These are phyloP conservation scores for Calonectria multiphialidica DNA, from an alignment of 2,329 filamentous ascomycete genomes.

Conservation along the genomic window DNA sequence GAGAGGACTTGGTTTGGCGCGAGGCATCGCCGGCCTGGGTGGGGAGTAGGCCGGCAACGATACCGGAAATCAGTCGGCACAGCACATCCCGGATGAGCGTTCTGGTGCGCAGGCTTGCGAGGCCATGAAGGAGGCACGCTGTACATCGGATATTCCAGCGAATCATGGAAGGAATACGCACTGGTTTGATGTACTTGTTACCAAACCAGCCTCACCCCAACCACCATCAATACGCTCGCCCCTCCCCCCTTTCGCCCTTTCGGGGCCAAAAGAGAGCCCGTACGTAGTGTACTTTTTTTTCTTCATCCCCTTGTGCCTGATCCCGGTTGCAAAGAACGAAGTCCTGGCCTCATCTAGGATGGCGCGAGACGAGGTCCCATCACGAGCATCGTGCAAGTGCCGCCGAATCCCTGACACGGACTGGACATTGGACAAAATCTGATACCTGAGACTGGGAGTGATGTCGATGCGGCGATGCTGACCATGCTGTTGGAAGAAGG, in stretches of 20 bases:
- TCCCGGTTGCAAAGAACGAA: constrained; percentile 39
- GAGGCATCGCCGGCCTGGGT: constrained; percentile 42
- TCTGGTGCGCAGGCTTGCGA: constrained; percentile 7
- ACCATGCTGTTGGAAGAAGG: constrained; percentile 26
- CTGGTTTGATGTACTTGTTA: constrained; percentile 39
- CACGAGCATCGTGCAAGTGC: constrained; percentile 41
- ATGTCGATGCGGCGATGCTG: constrained; percentile 25
- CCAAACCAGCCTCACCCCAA: constrained; percentile 39
- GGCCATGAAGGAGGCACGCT: constrained; percentile 1
- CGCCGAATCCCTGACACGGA: constrained; percentile 30
- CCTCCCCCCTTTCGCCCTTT: constrained; percentile 27
- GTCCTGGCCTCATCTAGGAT: constrained; percentile 38
- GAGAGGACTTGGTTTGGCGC: constrained; percentile 43
- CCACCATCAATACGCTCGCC: constrained; percentile 37
- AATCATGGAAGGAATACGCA: constrained; percentile 18
- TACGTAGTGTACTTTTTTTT: constrained; percentile 24
- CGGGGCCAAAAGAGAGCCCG: neutral
- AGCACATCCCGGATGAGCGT: constrained; percentile 20
- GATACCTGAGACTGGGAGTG: constrained; percentile 22
- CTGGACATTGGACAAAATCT: constrained; percentile 24
- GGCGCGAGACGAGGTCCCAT: constrained; percentile 36
- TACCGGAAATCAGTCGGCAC: constrained; percentile 38
- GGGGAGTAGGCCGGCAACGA: constrained; percentile 41
- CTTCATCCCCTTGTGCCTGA: constrained; percentile 40
- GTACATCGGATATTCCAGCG: constrained; percentile 14